These are phyloP conservation scores for Auxenochlorella pyrenoidosa DNA, from an alignment of 139 green algal genomes.

Conservation along the genomic window DNA sequence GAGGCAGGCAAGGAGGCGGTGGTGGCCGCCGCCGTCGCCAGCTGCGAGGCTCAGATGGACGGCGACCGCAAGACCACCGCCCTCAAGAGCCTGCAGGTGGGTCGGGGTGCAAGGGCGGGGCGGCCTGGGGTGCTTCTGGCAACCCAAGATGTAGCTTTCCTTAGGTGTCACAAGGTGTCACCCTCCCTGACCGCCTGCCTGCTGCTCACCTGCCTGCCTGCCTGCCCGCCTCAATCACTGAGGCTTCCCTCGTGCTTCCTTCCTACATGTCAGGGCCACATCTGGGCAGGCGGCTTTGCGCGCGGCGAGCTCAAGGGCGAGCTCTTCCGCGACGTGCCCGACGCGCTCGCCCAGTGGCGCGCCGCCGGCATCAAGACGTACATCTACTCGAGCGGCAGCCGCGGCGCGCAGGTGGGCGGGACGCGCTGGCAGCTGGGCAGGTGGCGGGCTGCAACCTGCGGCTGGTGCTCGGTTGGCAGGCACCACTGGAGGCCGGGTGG, in stretches of 20 bases:
- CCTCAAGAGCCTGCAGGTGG: slow-evolving; percentile 67
- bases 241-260: background rate
- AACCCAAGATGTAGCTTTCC: too few relatives aligned
- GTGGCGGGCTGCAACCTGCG: too few relatives aligned
- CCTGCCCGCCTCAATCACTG: background rate
- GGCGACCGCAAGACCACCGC: slow-evolving; percentile 74
- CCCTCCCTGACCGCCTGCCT: background rate
- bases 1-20: slow-evolving; percentile 44
- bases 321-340: slow-evolving; percentile 87
- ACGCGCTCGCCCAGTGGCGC: slow-evolving; percentile 78
- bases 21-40: slow-evolving; percentile 62
- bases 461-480: too few relatives aligned
- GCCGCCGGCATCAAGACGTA: slow-evolving; percentile 86
- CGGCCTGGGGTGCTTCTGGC: too few relatives aligned
- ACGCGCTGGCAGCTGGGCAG: background rate
- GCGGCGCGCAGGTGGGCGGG: slow-evolving; percentile 62
- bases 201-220: background rate
- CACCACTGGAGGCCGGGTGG: too few relatives aligned
- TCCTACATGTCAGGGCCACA: slow-evolving; percentile 50
- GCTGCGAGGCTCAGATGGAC: slow-evolving; percentile 75
- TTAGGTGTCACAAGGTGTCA: too few relatives aligned
- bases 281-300: slow-evolving; percentile 84
- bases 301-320: slow-evolving; percentile 75
- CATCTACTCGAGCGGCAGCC: slow-evolving; percentile 93
- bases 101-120: background rate